phyloP scores from a whole-genome alignment of 306 rosid genomes.

The Rubus parviflorus region DNA sequence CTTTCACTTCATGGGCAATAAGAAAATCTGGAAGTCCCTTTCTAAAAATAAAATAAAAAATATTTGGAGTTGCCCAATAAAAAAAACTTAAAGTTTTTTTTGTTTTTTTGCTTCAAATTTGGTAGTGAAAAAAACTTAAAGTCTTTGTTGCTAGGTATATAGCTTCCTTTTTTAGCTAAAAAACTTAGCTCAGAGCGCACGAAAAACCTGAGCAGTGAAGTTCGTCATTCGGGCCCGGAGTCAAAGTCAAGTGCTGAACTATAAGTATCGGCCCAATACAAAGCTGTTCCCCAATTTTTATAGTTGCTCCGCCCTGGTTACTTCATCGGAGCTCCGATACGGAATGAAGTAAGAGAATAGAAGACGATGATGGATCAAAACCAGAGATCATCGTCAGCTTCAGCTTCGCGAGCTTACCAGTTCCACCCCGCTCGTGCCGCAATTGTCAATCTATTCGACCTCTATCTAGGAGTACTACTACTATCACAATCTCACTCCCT shows the following conservation, averaged over 20 bases:
- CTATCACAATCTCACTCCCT: background rate
- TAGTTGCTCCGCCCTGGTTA: background rate
- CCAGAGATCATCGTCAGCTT: constrained; percentile 51
- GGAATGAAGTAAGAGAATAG: background rate
- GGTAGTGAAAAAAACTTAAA: too few species aligned
- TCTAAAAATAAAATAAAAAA: too few species aligned
- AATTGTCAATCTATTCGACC: constrained; percentile 82
- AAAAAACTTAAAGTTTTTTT: too few species aligned
- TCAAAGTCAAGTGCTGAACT: background rate
- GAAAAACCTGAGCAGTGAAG: too few species aligned
- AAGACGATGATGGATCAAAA: constrained; percentile 67
- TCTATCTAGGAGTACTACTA: constrained; percentile 67
- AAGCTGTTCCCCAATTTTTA: too few species aligned
- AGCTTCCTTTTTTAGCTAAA: too few species aligned
- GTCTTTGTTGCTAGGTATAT: too few species aligned
- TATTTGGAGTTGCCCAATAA: too few species aligned
- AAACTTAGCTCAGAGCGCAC: too few species aligned
- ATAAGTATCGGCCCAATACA: background rate
- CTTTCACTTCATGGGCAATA: too few species aligned
- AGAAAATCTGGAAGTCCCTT: too few species aligned
- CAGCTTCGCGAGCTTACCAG: constrained; percentile 66
- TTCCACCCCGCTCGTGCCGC: constrained; percentile 82
- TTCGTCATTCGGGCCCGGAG: background rate
- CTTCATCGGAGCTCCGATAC: constrained; percentile 12
- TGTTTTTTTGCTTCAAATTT: too few species aligned